Evolutionary conservation across 805 yeast species (phyloP).

Genomic region (Pichia nanzhaoensis): DNA sequence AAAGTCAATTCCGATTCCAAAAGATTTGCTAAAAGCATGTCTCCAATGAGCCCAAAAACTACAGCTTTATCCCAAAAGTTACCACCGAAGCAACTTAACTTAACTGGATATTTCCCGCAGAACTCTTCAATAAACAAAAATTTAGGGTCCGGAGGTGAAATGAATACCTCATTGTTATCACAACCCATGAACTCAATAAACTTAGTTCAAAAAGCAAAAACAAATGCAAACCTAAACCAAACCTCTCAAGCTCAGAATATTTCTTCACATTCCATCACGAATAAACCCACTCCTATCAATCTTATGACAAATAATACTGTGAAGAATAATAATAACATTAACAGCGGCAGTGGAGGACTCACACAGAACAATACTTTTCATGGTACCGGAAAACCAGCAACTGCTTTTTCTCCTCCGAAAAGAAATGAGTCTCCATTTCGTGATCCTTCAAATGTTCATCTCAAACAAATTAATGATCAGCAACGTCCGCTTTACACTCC

Average conservation of each 20-base stretch:
- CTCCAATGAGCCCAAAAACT: constrained; percentile 12
- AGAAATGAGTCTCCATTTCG: constrained; percentile 17
- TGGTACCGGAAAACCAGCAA: not conserved
- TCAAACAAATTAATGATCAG: constrained; percentile 73
- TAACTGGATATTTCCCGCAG: not conserved
- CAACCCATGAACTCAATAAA: too few relatives aligned
- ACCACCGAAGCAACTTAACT: not conserved
- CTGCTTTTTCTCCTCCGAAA: constrained; percentile 6
- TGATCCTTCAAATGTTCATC: constrained; percentile 29
- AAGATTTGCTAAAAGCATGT: constrained; percentile 7
- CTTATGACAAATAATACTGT: not conserved
- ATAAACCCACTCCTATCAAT: too few relatives aligned
- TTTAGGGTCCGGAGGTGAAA: too few relatives aligned
- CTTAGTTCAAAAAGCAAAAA: too few relatives aligned
- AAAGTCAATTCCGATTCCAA: not conserved
- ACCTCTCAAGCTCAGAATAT: too few relatives aligned
- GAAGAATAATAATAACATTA: not conserved
- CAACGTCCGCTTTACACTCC: constrained; percentile 86
- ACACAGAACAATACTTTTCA: not conserved
- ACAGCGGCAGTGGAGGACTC: not conserved
- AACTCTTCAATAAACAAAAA: too few relatives aligned
- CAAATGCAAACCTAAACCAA: too few relatives aligned
- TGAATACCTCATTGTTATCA: too few relatives aligned
- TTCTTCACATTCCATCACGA: too few relatives aligned
- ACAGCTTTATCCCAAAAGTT: constrained; percentile 2